phyloP scores from a whole-genome alignment of 306 rosid species.

The Cercis canadensis region DNA sequence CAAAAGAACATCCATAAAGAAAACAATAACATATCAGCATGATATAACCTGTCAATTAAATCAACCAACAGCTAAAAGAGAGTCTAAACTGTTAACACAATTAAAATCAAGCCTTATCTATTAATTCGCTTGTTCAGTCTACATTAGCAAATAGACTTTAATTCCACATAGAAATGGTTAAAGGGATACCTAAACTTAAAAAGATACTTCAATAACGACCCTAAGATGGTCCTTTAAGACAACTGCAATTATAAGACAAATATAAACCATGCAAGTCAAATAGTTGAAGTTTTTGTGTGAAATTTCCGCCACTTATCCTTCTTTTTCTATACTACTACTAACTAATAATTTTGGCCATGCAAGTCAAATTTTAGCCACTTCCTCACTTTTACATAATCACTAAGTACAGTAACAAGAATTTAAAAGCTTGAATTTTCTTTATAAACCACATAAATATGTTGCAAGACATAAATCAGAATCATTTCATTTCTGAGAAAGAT shows the following conservation, averaged over 20 bases:
- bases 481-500: too few species aligned
- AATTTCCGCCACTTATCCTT: too few species aligned
- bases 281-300: too few species aligned
- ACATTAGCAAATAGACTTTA: not conserved
- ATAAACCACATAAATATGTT: too few species aligned
- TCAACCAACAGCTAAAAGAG: not conserved
- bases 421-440: too few species aligned
- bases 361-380: too few species aligned
- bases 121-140: not conserved
- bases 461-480: too few species aligned
- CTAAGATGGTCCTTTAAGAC: conserved; percentile 93
- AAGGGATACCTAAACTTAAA: conserved; percentile 92
- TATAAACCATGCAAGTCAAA: conserved; percentile 1
- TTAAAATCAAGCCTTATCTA: not conserved
- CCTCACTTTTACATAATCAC: too few species aligned
- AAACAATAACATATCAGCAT: not conserved
- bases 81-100: not conserved
- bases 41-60: conserved; percentile 58
- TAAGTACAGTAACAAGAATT: too few species aligned
- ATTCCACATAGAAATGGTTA: conserved; percentile 16
- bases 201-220: conserved; percentile 92
- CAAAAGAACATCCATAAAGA: conserved; percentile 24
- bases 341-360: too few species aligned
- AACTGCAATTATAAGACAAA: conserved; percentile 63
- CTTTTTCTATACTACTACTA: too few species aligned